Evolutionary conservation across 495 filamentous ascomycete species (phyloP).

Genomic region (Talaromyces trachyspermus): DNA sequence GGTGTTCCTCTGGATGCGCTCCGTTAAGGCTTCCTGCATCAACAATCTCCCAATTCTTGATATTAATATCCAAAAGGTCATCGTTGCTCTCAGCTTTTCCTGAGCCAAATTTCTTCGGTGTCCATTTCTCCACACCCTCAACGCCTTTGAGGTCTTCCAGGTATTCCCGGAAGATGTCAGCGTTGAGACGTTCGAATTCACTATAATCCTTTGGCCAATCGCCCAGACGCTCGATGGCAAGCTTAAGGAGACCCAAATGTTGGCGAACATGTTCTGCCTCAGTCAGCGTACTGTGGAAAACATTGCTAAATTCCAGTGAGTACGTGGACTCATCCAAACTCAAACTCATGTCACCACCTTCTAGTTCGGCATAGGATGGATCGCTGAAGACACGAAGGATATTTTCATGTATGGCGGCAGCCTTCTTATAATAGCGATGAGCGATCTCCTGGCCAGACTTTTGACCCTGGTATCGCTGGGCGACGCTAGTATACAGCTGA

Average conservation of each 20-base stretch:
- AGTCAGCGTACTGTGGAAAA: slow-evolving; percentile 4
- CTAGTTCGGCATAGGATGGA: slow-evolving; percentile 23
- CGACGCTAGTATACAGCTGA: slow-evolving; percentile 32
- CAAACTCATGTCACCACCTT: slow-evolving; percentile 12
- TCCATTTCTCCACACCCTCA: slow-evolving; percentile 32
- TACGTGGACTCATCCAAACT: slow-evolving; percentile 11
- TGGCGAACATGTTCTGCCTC: slow-evolving; percentile 28
- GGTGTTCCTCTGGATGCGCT: slow-evolving; percentile 2
- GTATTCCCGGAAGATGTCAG: slow-evolving; percentile 15
- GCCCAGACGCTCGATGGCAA: slow-evolving; percentile 31
- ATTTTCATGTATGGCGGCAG: slow-evolving; percentile 31
- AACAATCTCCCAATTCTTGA: slow-evolving; percentile 6
- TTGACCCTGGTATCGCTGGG: slow-evolving; percentile 23
- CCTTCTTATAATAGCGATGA: slow-evolving; percentile 34
- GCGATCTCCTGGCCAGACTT: slow-evolving; percentile 27
- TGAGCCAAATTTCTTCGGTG: slow-evolving; percentile 27
- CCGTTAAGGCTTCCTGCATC: neutral
- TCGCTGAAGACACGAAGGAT: slow-evolving; percentile 29
- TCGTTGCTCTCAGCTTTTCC: slow-evolving; percentile 21
- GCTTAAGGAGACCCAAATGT: slow-evolving; percentile 31
- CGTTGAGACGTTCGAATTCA: slow-evolving; percentile 23
- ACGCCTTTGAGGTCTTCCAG: slow-evolving; percentile 21
- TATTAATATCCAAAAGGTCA: slow-evolving; percentile 13
- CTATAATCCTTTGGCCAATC: slow-evolving; percentile 34
- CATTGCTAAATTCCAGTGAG: slow-evolving; percentile 9